A percentile compares a stretch with the other conserved stretches of the same genome.
Conservation (phyloP, 805 yeast genomes). For the Yarrowia sp. region DNA sequence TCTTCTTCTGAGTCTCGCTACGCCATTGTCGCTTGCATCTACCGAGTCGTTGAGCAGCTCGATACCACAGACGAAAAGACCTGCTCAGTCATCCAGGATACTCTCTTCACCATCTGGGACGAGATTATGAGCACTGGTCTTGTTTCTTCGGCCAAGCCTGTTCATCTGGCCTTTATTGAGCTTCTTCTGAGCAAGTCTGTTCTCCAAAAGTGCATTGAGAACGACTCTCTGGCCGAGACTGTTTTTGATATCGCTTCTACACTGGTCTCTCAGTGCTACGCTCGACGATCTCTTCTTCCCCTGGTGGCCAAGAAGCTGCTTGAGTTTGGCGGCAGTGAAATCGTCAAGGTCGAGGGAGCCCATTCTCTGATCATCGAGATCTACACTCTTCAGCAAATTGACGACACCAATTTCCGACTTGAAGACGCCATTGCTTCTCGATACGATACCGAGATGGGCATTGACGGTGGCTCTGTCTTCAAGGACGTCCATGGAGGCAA, state of each 20-base stretch:
- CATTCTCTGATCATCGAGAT: constrained; percentile 30
- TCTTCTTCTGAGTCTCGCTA: neutral
- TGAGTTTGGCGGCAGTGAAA: constrained; percentile 31
- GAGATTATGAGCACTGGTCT: constrained; percentile 56
- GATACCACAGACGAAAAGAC: neutral
- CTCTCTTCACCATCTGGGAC: constrained; percentile 49
- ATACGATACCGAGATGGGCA: constrained; percentile 39
- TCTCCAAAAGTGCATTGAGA: constrained; percentile 41
- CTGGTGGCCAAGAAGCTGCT: constrained; percentile 46
- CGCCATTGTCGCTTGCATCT: constrained; percentile 13
- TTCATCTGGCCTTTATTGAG: constrained; percentile 59
- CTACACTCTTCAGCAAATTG: constrained; percentile 51
- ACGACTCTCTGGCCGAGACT: constrained; percentile 34
- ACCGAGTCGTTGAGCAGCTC: neutral
- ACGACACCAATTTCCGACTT: constrained; percentile 53
- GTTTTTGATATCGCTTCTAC: constrained; percentile 35
- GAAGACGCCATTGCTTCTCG: constrained; percentile 55
- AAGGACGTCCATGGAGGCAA: constrained; percentile 50
- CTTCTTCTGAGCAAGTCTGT: constrained; percentile 45
- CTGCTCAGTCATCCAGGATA: neutral
- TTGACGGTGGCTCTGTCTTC: neutral
- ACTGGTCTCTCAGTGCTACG: constrained; percentile 38
- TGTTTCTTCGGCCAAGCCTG: constrained; percentile 57
- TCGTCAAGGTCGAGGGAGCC: neutral
- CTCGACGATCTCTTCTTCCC: constrained; percentile 70